Percentiles rank a stretch among this genome's conserved stretches.
Evolutionary conservation across 805 yeast species (phyloP).

Genomic region (Candida cerambycidarum): DNA sequence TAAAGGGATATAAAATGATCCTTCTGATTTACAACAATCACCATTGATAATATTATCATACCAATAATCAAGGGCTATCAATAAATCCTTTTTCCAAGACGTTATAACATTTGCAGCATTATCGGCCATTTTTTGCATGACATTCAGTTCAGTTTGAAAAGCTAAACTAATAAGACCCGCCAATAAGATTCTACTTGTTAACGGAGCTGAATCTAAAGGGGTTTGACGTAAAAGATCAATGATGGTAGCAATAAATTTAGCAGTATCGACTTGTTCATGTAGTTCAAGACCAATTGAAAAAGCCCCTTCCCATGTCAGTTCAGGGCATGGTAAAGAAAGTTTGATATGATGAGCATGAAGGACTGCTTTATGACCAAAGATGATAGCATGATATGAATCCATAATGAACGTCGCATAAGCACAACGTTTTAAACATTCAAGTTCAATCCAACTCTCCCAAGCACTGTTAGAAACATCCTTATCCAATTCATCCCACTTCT

Average conservation of each 20-base stretch:
- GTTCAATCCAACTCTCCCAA: constrained; percentile 32
- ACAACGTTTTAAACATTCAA: constrained; percentile 29
- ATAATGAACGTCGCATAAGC: constrained; percentile 30
- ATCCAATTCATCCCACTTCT: constrained; percentile 8
- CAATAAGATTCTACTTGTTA: constrained; percentile 17
- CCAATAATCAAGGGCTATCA: constrained; percentile 22
- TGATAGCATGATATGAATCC: constrained; percentile 30
- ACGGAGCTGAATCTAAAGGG: constrained; percentile 14
- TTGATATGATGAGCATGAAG: constrained; percentile 24
- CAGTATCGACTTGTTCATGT: not conserved
- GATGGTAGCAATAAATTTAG: constrained; percentile 3
- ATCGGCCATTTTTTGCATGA: constrained; percentile 11
- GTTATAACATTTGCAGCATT: not conserved
- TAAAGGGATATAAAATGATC: constrained; percentile 12
- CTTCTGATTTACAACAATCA: constrained; percentile 18
- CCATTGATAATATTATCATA: constrained; percentile 13
- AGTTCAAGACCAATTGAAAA: not conserved
- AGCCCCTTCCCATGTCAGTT: constrained; percentile 20
- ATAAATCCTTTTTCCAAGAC: constrained; percentile 20
- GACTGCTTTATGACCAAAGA: constrained; percentile 27
- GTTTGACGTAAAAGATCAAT: constrained; percentile 17
- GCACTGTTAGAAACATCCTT: constrained; percentile 7
- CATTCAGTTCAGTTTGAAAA: constrained; percentile 18
- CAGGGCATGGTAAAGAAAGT: constrained; percentile 23
- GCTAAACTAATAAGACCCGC: constrained; percentile 17